Percentiles rank a stretch among this genome's conserved stretches.
phyloP scores from a whole-genome alignment of 352 stramenopile species.

The Thraustochytrium striatum region DNA sequence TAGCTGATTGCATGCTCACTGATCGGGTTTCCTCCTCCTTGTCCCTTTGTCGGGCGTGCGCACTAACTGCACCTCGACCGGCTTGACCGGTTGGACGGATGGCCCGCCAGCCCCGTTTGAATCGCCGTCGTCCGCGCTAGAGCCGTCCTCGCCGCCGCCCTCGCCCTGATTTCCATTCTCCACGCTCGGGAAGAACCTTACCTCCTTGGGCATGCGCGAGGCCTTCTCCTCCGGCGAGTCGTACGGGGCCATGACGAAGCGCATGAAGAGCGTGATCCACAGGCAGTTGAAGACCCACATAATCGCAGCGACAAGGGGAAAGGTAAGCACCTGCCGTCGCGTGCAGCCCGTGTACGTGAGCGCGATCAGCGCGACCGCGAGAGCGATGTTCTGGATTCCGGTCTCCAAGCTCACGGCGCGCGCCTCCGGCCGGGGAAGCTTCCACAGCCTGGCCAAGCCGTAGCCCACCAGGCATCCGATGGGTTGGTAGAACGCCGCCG shows the following conservation, averaged over 20 bases:
- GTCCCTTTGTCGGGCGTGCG: no score
- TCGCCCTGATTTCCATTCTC: no score
- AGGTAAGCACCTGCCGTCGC: not conserved
- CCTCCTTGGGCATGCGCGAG: no score
- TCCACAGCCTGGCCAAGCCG: not conserved
- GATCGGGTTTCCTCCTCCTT: no score
- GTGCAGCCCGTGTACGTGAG: not conserved
- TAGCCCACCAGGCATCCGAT: constrained; percentile 1
- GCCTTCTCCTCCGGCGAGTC: not conserved
- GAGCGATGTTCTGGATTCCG: constrained; percentile 32
- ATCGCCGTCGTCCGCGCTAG: no score
- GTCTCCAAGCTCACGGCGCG: constrained; percentile 37
- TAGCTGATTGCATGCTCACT: no score
- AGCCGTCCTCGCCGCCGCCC: no score
- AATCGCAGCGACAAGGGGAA: not conserved
- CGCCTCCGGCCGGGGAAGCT: not conserved
- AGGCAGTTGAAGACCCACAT: not conserved
- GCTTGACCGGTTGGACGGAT: no score
- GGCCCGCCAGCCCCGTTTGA: no score
- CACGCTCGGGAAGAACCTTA: no score
- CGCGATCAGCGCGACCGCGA: constrained; percentile 8
- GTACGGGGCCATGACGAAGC: not conserved
- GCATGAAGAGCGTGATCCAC: not conserved
- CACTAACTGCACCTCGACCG: no score
- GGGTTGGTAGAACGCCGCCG: not conserved